Evolutionary conservation across 2,329 filamentous ascomycete genomes (phyloP), one percentile per base, ranked within the genome.

Genomic region (Clarireedia paspali): DNA sequence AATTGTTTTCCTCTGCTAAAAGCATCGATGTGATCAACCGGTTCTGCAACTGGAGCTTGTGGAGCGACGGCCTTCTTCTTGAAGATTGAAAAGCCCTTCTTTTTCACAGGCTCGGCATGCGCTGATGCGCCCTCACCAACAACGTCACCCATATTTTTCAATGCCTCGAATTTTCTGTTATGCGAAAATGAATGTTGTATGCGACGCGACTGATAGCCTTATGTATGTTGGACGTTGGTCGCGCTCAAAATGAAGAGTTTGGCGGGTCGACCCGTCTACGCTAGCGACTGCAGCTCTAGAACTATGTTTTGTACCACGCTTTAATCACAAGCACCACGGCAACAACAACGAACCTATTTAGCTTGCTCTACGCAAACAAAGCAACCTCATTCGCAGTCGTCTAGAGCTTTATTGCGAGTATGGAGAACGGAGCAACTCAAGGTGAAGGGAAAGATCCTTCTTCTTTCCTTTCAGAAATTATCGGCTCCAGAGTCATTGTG

Each of bases 381-480:
- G 26, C 47, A 17, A 38, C 9, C 6, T 47, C 26, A 3, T 26
- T 27, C 44, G 12, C 44, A 15, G 24, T 27, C 15, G 15, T 26
- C 14, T 24, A 26, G 10, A 42, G 39, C 39, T 2, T 15, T 14
- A 44, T 38, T 34, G 20, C 39, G 15, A 71, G 61, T 59, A 94
- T 91, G 89, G 89, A 91, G 74, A 92, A 91, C 76, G 77, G 78
- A 60, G 74, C 74, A 59, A 73, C 74, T 45, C 81, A 83, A 68
- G 73, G 74, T 57, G 89, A 94, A 72, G 88, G 89, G 60, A 92
- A 90, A 72, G 94, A 99, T 72, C 94, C 94, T 4, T 95, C 91
- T 12, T 85, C 88, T 63, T 99, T 99, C 72, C 78, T 99, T 58
- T 85, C 88, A 72, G 90, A 96, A 70, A 96, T 99, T 70, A 95